Percentiles rank a stretch among this genome's conserved stretches.
phyloP scores from a whole-genome alignment of 2,329 filamentous ascomycete genomes.

The Hymenoscyphus salicellus region DNA sequence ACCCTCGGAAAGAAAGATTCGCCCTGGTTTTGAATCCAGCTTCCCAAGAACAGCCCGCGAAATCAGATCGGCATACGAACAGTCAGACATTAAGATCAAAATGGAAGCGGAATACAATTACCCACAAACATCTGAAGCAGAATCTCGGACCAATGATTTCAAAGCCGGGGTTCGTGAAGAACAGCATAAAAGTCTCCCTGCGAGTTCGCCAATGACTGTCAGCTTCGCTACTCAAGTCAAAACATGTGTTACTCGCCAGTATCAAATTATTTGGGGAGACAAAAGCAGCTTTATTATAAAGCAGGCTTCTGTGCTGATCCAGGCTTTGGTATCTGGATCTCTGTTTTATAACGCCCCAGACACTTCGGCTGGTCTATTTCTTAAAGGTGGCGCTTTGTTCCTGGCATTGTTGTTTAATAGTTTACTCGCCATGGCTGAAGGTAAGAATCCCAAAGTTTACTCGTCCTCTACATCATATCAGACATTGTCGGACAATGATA shows the following conservation, averaged over 20 bases:
- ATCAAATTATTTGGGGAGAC: slow-evolving; percentile 64
- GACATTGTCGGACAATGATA: neutral
- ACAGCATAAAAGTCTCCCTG: slow-evolving; percentile 53
- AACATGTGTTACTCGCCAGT: slow-evolving; percentile 57
- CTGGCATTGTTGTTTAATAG: slow-evolving; percentile 61
- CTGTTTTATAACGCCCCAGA: slow-evolving; percentile 63
- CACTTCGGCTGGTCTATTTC: slow-evolving; percentile 59
- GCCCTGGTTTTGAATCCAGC: slow-evolving; percentile 37
- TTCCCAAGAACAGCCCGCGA: slow-evolving; percentile 47
- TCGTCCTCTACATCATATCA: neutral
- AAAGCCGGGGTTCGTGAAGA: slow-evolving; percentile 49
- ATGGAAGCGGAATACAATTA: slow-evolving; percentile 59
- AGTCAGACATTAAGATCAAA: slow-evolving; percentile 46
- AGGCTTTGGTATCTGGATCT: slow-evolving; percentile 62
- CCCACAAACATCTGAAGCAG: slow-evolving; percentile 48
- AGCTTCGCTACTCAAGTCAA: slow-evolving; percentile 54
- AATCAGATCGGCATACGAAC: slow-evolving; percentile 50
- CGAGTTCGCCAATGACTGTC: slow-evolving; percentile 55
- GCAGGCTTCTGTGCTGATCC: slow-evolving; percentile 53
- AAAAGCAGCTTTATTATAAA: slow-evolving; percentile 63
- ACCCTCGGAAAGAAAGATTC: slow-evolving; percentile 65
- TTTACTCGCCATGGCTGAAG: slow-evolving; percentile 61
- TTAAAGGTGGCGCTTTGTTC: slow-evolving; percentile 63
- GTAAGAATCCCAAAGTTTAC: neutral
- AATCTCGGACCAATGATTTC: slow-evolving; percentile 48